Percentiles rank a stretch among this genome's conserved stretches.
These are phyloP conservation scores for Cercophora newfieldiana DNA, from an alignment of 495 filamentous ascomycete species.

Conservation along the genomic window DNA sequence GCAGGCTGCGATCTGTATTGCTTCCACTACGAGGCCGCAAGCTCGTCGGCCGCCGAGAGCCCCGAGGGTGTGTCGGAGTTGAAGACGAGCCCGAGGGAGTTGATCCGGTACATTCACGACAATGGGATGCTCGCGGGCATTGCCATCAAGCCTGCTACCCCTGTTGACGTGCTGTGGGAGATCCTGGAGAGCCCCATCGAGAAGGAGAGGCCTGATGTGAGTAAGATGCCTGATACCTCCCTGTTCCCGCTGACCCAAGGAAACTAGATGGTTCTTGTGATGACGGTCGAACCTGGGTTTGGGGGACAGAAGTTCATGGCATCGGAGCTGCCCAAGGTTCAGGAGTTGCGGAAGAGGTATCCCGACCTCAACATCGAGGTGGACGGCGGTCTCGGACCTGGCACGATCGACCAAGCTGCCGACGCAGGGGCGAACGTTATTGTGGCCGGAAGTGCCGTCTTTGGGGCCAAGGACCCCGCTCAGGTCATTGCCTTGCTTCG, in stretches of 20 bases:
- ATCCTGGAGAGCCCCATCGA: constrained; percentile 70
- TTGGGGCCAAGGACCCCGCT: constrained; percentile 83
- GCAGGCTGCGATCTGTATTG: constrained; percentile 98
- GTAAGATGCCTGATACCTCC: constrained; percentile 26
- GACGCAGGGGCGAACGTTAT: constrained; percentile 98
- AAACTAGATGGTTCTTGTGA: constrained; percentile 90
- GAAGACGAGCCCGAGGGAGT: constrained; percentile 74
- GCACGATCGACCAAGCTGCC: constrained; percentile 90
- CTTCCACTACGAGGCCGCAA: constrained; percentile 98
- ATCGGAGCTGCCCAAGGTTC: constrained; percentile 89
- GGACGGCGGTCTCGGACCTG: constrained; percentile 83
- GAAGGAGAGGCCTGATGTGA: constrained; percentile 85
- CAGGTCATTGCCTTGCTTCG: constrained; percentile 81
- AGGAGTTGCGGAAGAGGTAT: constrained; percentile 77
- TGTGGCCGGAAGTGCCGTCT: constrained; percentile 95
- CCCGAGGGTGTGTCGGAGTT: constrained; percentile 65
- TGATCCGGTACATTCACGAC: constrained; percentile 88
- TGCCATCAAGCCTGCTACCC: constrained; percentile 91
- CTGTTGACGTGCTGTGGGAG: constrained; percentile 87
- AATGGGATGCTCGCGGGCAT: constrained; percentile 88
- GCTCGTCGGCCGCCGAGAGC: constrained; percentile 75
- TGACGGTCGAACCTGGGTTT: constrained; percentile 98
- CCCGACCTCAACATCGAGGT: constrained; percentile 95
- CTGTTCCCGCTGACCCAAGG: background rate
- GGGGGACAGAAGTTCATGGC: constrained; percentile 99